Conservation (phyloP, 2,329 filamentous ascomycete species). For the Metarhizium guizhouense region DNA sequence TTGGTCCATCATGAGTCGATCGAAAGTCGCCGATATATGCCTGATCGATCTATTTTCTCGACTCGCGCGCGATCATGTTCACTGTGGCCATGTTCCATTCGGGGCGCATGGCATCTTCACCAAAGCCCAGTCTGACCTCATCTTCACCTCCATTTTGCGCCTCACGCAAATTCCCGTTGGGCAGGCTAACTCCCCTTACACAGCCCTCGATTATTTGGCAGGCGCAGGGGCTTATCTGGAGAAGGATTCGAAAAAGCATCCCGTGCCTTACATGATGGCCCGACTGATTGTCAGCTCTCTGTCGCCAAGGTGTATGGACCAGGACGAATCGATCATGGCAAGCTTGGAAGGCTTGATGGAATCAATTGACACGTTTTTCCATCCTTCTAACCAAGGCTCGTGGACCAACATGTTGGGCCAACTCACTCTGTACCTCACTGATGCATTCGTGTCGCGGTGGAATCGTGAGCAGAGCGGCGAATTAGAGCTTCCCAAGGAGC, state of each 20-base stretch:
- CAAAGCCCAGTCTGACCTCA: slow-evolving; percentile 78
- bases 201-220: slow-evolving; percentile 70
- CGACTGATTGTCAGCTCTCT: slow-evolving; percentile 89
- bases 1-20: slow-evolving; percentile 88
- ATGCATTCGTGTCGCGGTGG: slow-evolving; percentile 96
- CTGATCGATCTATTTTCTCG: slow-evolving; percentile 88
- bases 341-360: slow-evolving; percentile 87
- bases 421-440: slow-evolving; percentile 82
- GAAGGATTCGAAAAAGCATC: slow-evolving; percentile 88
- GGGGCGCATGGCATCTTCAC: slow-evolving; percentile 86
- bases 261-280: slow-evolving; percentile 83
- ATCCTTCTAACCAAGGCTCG: slow-evolving; percentile 86
- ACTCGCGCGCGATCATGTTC: slow-evolving; percentile 73
- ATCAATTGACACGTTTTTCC: slow-evolving; percentile 96
- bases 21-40: slow-evolving; percentile 75
- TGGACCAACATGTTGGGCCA: slow-evolving; percentile 91
- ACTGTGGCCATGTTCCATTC: slow-evolving; percentile 68
- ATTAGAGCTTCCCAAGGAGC: slow-evolving; percentile 72
- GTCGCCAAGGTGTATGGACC: slow-evolving; percentile 71
- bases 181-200: slow-evolving; percentile 89
- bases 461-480: slow-evolving; percentile 91
- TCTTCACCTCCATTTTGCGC: slow-evolving; percentile 85
- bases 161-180: slow-evolving; percentile 93
- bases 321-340: slow-evolving; percentile 70
- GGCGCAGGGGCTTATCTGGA: slow-evolving; percentile 82